phyloP scores from a whole-genome alignment of 192 early-diverging fungal genomes.

The Coemansia sp. region DNA sequence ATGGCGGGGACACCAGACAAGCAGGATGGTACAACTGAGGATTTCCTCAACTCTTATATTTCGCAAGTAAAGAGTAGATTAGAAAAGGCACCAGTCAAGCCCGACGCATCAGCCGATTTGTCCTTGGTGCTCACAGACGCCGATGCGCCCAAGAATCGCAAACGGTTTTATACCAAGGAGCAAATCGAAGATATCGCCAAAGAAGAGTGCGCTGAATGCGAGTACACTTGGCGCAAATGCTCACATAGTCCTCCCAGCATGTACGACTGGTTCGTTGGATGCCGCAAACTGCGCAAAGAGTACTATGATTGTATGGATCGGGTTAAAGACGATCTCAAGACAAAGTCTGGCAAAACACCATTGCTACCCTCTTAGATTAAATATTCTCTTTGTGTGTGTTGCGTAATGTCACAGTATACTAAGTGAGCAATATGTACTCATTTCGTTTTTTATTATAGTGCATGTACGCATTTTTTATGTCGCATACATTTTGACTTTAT shows the following conservation, averaged over 20 bases:
- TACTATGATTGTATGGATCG: slow-evolving; percentile 28
- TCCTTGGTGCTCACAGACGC: slow-evolving; percentile 28
- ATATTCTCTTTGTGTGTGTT: background rate
- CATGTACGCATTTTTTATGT: slow-evolving; percentile 3
- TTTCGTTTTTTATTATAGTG: background rate
- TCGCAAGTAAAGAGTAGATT: slow-evolving; percentile 31
- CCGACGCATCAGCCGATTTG: slow-evolving; percentile 14
- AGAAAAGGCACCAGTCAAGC: slow-evolving; percentile 23
- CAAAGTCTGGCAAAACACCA: slow-evolving; percentile 15
- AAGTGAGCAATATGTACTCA: background rate
- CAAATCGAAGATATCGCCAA: slow-evolving; percentile 40
- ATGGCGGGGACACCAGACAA: slow-evolving; percentile 11
- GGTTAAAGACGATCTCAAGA: slow-evolving; percentile 17
- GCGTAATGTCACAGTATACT: background rate
- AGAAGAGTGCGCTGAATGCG: slow-evolving; percentile 41
- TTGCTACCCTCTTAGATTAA: slow-evolving; percentile 2
- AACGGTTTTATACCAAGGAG: slow-evolving; percentile 32
- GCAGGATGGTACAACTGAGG: slow-evolving; percentile 15
- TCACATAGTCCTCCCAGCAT: slow-evolving; percentile 20
- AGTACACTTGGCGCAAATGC: slow-evolving; percentile 39
- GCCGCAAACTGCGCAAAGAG: slow-evolving; percentile 17
- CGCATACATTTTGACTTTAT: slow-evolving; percentile 40
- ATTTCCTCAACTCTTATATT: slow-evolving; percentile 39
- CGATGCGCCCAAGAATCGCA: slow-evolving; percentile 28
- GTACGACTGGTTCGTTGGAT: slow-evolving; percentile 28